These are phyloP conservation scores for Rhodotorula kratochvilovae DNA, from an alignment of 768 basidiomycete genomes.

Conservation along the genomic window DNA sequence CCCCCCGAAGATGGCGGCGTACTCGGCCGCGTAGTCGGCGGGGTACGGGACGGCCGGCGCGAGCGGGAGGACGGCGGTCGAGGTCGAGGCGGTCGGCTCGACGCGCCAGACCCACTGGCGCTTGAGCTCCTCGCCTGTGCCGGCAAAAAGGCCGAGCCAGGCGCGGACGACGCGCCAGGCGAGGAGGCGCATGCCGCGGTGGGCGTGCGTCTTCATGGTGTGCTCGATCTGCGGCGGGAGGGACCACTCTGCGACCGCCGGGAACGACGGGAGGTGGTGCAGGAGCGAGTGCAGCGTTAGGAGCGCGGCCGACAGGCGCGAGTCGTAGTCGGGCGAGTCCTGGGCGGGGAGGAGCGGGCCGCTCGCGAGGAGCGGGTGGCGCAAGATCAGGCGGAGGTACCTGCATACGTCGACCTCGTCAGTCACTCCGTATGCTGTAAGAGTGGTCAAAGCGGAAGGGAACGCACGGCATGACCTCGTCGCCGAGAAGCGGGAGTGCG, in stretches of 20 bases:
- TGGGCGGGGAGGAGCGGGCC: constrained; percentile 47
- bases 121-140: constrained; percentile 42
- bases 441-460: background rate
- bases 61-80: constrained; percentile 9
- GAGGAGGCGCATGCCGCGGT: constrained; percentile 39
- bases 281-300: constrained; percentile 28
- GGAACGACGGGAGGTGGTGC: constrained; percentile 31
- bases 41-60: constrained; percentile 60
- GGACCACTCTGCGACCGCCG: constrained; percentile 31
- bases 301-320: constrained; percentile 22
- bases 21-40: constrained; percentile 70
- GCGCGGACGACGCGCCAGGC: constrained; percentile 38
- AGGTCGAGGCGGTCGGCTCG: constrained; percentile 30
- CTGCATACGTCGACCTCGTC: constrained; percentile 45
- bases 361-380: constrained; percentile 52
- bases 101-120: constrained; percentile 45
- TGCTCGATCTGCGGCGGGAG: constrained; percentile 28
- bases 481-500: constrained; percentile 40
- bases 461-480: constrained; percentile 48
- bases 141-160: constrained; percentile 39
- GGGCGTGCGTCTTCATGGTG: constrained; percentile 37
- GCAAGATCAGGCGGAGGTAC: constrained; percentile 19
- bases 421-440: constrained; percentile 47
- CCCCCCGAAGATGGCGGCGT: constrained; percentile 71
- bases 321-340: constrained; percentile 11